phyloP scores from a whole-genome alignment of 192 early-diverging fungal species.

The Spizellomyces punctatus region DNA sequence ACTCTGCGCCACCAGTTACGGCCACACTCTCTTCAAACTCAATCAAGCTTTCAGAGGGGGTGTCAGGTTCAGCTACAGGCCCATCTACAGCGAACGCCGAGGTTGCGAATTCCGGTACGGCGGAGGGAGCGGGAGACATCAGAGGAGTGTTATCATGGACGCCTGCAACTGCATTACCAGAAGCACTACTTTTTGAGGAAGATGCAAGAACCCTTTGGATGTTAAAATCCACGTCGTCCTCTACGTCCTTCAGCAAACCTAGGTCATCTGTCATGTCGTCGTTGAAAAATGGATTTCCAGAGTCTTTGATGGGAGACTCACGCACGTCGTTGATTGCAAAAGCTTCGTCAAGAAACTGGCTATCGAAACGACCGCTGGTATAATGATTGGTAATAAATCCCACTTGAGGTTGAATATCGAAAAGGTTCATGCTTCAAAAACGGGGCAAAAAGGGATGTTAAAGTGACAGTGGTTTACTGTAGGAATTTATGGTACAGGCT shows the following conservation, averaged over 20 bases:
- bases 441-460: too few species aligned
- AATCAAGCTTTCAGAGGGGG: slow-evolving; percentile 8
- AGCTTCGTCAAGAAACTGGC: too few species aligned
- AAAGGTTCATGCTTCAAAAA: too few species aligned
- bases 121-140: not conserved
- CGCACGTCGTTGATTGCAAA: too few species aligned
- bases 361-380: too few species aligned
- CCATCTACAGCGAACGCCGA: not conserved
- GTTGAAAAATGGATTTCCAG: too few species aligned
- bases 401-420: too few species aligned
- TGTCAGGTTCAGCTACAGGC: not conserved
- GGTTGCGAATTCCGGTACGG: not conserved
- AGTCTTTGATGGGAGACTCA: too few species aligned
- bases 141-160: not conserved
- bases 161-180: not conserved
- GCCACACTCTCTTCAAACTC: slow-evolving; percentile 17
- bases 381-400: too few species aligned
- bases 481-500: too few species aligned
- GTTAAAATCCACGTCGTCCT: slow-evolving; percentile 2
- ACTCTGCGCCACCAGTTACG: not conserved
- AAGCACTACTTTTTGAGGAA: not conserved
- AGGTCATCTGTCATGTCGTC: slow-evolving; percentile 4
- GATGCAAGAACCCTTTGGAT: not conserved
- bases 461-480: too few species aligned
- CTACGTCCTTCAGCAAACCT: slow-evolving; percentile 10